Conservation (phyloP, 306 rosid genomes). For the Albizia julibrissin region DNA sequence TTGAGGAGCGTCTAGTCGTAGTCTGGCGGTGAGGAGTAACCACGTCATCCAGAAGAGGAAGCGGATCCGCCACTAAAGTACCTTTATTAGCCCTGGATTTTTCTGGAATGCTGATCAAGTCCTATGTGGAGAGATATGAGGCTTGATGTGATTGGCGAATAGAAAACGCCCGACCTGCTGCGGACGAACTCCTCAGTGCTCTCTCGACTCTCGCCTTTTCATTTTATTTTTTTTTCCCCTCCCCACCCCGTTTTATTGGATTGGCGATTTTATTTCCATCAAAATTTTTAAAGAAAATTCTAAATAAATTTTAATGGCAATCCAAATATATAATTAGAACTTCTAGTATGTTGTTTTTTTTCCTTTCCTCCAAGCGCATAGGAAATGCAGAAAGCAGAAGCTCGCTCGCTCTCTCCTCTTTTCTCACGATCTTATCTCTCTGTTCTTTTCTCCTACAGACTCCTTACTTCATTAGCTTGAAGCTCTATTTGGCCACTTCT, state of each 20-base stretch:
- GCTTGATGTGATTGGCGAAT: constrained; percentile 40
- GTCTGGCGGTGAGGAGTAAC: background rate
- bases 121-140: constrained; percentile 35
- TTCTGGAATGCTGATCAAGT: constrained; percentile 23
- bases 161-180: constrained; percentile 17
- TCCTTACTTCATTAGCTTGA: constrained; percentile 29
- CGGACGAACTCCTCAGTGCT: constrained; percentile 47
- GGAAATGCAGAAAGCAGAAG: constrained; percentile 54
- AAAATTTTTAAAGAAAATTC: constrained; percentile 12
- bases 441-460: constrained; percentile 47
- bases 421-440: constrained; percentile 30
- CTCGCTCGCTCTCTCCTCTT: constrained; percentile 27
- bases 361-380: constrained; percentile 35
- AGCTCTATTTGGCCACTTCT: constrained; percentile 1
- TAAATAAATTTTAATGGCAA: background rate
- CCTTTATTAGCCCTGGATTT: constrained; percentile 24
- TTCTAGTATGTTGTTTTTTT: background rate
- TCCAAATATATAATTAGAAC: background rate
- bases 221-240: background rate
- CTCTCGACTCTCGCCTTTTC: constrained; percentile 44
- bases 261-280: constrained; percentile 39
- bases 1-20: constrained; percentile 14
- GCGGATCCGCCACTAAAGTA: background rate
- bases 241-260: constrained; percentile 26
- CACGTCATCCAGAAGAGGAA: background rate